Base-by-base conservation (phyloP, 2,329 filamentous ascomycete species). In the Neophaeococcomyces aloes region DNA sequence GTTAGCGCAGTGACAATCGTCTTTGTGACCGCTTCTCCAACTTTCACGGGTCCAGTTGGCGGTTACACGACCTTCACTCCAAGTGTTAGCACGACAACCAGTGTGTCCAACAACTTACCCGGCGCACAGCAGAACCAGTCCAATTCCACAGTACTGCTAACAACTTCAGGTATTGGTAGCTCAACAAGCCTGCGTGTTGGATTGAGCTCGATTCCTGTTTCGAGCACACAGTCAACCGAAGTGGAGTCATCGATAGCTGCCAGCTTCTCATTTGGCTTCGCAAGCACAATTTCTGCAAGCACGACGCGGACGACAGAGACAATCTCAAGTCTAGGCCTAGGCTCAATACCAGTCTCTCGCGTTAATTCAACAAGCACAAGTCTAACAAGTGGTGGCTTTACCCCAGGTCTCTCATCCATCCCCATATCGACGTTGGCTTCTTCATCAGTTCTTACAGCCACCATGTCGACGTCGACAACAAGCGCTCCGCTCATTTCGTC, bases 1-100 rank as follows among this genome's bases (percentile, higher is more conserved):
- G 32, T 30, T 2, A 30, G 18, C 25, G 37, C 29, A 8, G 33
- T 44, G 14, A 44, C 46, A 18, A 57, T 71, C 27, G 64, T 76
- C 31, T 72, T 75, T 54, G 64, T 74, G 34, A 76, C 74, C 0
- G 61, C 68, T 18, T 55, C 65, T 13, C 62, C 68, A 38, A 75
- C 73, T 18, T 76, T 74, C 49, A 58, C 62, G 11, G 72, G 70
- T 19, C 60, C 62, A 1, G 59, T 71, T 42, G 69, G 59, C 40
- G 68, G 68, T 44, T 71, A 67, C 51, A 59, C 61, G 13, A 72
- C 70, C 13, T 44, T 55, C 27, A 43, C 42, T 3, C 23, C 23
- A 6, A 27, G 23, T 27, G 23, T 27, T 27, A 27, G 23, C 17
- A 42, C 39, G 8, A 7, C 34, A n/a, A 29, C 14, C 8, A 40